Evolutionary conservation across 345 rosid genomes (phyloP).

Genomic region (Eutrema japonicum): DNA sequence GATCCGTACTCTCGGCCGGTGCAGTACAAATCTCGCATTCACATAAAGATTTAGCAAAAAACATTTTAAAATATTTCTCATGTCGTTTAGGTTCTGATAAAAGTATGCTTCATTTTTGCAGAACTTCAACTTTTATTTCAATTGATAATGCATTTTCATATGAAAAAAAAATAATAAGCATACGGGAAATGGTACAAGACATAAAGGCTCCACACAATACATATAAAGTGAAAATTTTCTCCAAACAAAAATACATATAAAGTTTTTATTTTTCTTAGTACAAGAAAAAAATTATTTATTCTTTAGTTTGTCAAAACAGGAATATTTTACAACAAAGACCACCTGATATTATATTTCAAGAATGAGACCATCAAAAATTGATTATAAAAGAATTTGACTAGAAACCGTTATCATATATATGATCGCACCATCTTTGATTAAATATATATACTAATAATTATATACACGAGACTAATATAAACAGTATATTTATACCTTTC

Average conservation of each 20-base stretch:
- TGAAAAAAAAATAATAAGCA: neutral
- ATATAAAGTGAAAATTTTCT: too few species aligned
- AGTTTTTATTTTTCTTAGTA: too few species aligned
- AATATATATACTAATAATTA: neutral
- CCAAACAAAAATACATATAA: too few species aligned
- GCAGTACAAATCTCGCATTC: neutral
- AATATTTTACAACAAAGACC: neutral
- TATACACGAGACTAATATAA: neutral
- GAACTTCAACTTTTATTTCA: neutral
- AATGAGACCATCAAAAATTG: neutral
- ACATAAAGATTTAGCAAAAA: neutral
- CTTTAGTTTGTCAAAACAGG: neutral
- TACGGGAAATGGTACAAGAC: neutral
- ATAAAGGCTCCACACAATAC: neutral
- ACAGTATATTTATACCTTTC: neutral
- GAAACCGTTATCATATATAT: neutral
- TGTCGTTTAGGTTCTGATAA: neutral
- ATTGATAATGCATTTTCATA: neutral
- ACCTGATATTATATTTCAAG: conserved; percentile 3
- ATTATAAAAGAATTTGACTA: neutral
- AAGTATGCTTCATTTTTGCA: too few species aligned
- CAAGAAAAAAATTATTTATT: neutral
- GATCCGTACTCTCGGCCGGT: conserved; percentile 33
- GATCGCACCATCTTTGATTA: neutral
- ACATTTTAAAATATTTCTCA: neutral